Conservation (phyloP, 257 asterid species). For the Solanum sitiens region DNA sequence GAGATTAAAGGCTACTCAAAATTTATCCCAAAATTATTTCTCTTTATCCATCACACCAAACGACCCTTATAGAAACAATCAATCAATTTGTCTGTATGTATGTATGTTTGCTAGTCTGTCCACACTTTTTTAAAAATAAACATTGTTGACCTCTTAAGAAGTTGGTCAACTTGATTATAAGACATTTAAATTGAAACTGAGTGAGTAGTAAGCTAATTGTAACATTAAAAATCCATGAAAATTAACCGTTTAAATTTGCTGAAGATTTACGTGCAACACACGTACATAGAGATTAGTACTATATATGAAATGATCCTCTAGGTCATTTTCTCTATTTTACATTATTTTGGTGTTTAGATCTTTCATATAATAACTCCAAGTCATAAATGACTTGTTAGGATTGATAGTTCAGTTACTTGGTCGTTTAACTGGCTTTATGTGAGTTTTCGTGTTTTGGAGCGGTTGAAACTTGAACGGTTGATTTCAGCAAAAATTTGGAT, state of each 20-base stretch:
- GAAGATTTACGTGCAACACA: not conserved
- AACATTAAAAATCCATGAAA: not conserved
- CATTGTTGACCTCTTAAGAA: not conserved
- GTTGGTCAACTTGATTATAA: not conserved
- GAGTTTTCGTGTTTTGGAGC: not conserved
- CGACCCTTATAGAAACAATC: not conserved
- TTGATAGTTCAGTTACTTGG: not conserved
- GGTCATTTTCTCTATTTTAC: not conserved
- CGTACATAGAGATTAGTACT: not conserved
- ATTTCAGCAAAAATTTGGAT: not conserved
- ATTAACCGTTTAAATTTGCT: too few relatives aligned
- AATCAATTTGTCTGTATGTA: not conserved
- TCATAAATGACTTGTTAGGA: not conserved
- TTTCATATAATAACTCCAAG: not conserved
- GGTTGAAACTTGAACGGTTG: not conserved
- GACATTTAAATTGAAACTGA: not conserved
- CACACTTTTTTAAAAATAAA: too few relatives aligned
- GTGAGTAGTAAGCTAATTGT: not conserved
- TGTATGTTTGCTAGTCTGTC: not conserved
- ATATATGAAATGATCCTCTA: too few relatives aligned
- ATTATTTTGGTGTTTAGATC: not conserved
- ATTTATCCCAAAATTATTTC: not conserved
- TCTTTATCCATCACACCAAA: not conserved
- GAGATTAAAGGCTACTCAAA: not conserved
- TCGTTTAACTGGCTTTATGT: too few relatives aligned